Evolutionary conservation across 495 filamentous ascomycete genomes (phyloP).

Genomic region (Recurvomyces mirabilis): DNA sequence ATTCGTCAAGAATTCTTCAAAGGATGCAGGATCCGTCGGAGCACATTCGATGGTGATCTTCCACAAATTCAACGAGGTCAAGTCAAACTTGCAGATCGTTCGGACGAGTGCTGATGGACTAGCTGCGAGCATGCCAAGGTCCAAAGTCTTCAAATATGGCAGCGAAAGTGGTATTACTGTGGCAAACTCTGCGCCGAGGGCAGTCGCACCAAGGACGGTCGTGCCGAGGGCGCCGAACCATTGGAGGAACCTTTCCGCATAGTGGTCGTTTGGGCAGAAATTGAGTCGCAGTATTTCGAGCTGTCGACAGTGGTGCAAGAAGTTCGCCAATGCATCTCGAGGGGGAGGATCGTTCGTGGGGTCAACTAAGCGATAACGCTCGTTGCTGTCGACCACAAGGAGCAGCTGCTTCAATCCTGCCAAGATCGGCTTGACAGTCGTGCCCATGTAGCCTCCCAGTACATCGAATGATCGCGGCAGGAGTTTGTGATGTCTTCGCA

Average conservation of each 20-base stretch:
- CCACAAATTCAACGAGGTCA: slow-evolving; percentile 5
- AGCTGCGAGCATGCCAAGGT: slow-evolving; percentile 2
- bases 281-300: slow-evolving; percentile 11
- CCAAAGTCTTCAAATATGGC: neutral
- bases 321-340: no score
- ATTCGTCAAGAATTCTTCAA: no score
- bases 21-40: no score
- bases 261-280: neutral
- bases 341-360: neutral
- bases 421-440: slow-evolving; percentile 4
- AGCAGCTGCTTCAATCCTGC: slow-evolving; percentile 4
- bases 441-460: neutral
- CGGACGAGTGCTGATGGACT: neutral
- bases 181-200: neutral
- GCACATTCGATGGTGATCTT: no score
- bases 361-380: neutral
- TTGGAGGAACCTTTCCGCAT: neutral
- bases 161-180: neutral
- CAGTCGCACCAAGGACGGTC: no score
- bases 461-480: slow-evolving; percentile 4
- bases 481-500: slow-evolving; percentile 18
- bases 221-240: slow-evolving; percentile 5
- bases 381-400: neutral
- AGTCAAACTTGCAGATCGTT: slow-evolving; percentile 1
- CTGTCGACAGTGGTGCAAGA: neutral